These are phyloP conservation scores for Lactarius psammicola DNA, from an alignment of 768 basidiomycete genomes.

Conservation along the genomic window DNA sequence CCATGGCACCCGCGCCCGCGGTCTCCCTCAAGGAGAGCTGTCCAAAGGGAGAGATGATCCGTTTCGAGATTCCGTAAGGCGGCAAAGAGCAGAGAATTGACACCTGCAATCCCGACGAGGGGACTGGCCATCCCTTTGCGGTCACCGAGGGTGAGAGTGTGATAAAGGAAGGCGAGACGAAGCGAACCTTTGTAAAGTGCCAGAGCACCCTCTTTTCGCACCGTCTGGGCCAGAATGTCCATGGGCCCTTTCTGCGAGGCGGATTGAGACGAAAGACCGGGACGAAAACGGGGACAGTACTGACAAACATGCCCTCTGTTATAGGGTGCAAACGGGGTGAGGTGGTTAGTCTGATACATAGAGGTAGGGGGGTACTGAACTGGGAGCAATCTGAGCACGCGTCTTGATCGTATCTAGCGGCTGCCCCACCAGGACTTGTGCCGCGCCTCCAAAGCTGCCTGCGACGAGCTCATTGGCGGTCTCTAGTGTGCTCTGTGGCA, in stretches of 20 bases:
- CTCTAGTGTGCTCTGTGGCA: constrained; percentile 34
- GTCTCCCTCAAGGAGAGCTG: constrained; percentile 77
- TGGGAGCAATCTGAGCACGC: constrained; percentile 81
- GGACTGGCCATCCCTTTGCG: constrained; percentile 83
- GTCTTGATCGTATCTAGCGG: constrained; percentile 89
- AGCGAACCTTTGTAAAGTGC: constrained; percentile 88
- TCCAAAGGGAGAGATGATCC: constrained; percentile 85
- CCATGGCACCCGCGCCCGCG: constrained; percentile 86
- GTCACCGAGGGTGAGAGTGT: not conserved
- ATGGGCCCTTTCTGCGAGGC: constrained; percentile 78
- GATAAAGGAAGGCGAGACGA: too few relatives aligned
- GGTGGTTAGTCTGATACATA: constrained; percentile 13
- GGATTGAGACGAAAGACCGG: not conserved
- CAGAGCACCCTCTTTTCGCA: constrained; percentile 84
- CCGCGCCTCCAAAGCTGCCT: constrained; percentile 89
- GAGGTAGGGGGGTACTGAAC: constrained; percentile 44
- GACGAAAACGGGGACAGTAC: constrained; percentile 34
- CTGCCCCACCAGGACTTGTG: constrained; percentile 93
- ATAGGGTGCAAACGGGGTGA: constrained; percentile 4
- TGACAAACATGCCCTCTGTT: constrained; percentile 84
- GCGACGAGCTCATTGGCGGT: constrained; percentile 83
- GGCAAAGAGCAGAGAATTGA: constrained; percentile 93
- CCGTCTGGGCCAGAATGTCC: constrained; percentile 82
- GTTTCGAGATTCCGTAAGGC: constrained; percentile 81
- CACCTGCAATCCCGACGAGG: constrained; percentile 88